Evolutionary conservation across 1,284 basidiomycete species (phyloP).

Genomic region (Pterula multifida): DNA sequence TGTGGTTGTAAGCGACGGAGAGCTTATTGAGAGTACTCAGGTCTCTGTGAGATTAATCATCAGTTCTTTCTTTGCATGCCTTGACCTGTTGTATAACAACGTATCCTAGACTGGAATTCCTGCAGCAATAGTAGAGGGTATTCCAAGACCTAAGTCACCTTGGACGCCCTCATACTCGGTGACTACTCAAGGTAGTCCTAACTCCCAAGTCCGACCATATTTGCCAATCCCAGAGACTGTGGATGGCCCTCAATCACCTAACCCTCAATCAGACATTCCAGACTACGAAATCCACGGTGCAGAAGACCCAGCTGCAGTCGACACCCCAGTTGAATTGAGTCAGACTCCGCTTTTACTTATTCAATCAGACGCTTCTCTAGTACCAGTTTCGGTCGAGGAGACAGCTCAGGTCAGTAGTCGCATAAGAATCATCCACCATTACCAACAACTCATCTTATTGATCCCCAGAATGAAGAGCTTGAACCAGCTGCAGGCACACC

Average conservation of each 20-base stretch:
- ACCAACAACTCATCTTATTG: too few species aligned
- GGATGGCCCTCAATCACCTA: too few species aligned
- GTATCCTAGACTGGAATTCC: background rate
- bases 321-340: background rate
- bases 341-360: background rate
- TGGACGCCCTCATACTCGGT: conserved; percentile 16
- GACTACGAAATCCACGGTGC: too few species aligned
- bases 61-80: background rate
- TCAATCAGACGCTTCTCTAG: background rate
- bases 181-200: conserved; percentile 13
- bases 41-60: background rate
- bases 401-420: too few species aligned
- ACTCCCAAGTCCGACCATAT: background rate
- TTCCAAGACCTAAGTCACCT: conserved; percentile 1
- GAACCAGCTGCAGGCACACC: background rate
- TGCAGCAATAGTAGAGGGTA: background rate
- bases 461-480: background rate
- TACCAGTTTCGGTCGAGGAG: too few species aligned
- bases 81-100: background rate
- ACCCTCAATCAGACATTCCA: too few species aligned
- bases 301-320: background rate
- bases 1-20: background rate
- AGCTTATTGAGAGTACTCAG: background rate
- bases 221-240: too few species aligned
- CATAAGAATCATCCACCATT: too few species aligned